These are phyloP conservation scores for Triangularia verruculosa DNA, from an alignment of 2,329 filamentous ascomycete genomes.

Conservation along the genomic window DNA sequence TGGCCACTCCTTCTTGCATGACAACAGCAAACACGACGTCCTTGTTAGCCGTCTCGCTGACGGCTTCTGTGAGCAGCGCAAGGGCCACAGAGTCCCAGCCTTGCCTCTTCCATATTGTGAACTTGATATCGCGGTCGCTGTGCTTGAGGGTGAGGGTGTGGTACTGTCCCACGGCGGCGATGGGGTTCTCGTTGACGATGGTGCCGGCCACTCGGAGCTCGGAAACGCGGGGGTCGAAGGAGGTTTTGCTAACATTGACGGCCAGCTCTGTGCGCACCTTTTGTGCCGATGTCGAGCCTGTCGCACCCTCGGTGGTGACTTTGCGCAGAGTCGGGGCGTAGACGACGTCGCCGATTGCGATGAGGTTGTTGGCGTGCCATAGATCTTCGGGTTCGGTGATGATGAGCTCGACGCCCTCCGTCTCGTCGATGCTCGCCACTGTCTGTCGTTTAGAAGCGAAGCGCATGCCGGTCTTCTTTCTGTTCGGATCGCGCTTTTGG, in stretches of 20 bases:
- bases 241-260: constrained; percentile 54
- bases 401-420: constrained; percentile 40
- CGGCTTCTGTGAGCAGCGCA: constrained; percentile 73
- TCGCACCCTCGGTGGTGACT: constrained; percentile 45
- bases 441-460: constrained; percentile 14
- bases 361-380: constrained; percentile 62
- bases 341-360: constrained; percentile 51
- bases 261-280: constrained; percentile 58
- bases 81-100: constrained; percentile 90
- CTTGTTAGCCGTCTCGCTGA: constrained; percentile 68
- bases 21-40: constrained; percentile 86
- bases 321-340: constrained; percentile 56
- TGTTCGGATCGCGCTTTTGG: background rate
- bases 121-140: constrained; percentile 61
- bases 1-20: constrained; percentile 84
- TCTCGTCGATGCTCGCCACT: constrained; percentile 37
- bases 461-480: background rate
- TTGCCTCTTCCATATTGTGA: constrained; percentile 78
- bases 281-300: constrained; percentile 47
- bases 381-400: constrained; percentile 44
- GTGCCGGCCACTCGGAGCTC: constrained; percentile 55
- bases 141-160: constrained; percentile 77
- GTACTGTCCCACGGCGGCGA: constrained; percentile 53
- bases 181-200: constrained; percentile 51
- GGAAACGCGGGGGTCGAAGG: constrained; percentile 56